Evolutionary conservation across 148 eudicot species (phyloP).

Genomic region (Linanthus parryae): DNA sequence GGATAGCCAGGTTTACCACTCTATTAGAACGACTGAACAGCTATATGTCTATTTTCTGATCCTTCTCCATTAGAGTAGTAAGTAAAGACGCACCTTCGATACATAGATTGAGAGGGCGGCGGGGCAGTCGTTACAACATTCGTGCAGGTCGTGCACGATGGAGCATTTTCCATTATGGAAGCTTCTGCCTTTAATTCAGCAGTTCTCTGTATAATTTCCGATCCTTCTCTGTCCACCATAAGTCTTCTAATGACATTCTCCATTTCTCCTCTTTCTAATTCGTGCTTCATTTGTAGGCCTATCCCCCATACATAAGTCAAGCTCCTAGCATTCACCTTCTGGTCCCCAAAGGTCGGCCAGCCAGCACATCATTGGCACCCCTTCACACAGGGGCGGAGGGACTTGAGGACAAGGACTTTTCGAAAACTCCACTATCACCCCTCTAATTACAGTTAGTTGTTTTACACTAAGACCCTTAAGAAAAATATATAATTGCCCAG

Average conservation of each 20-base stretch:
- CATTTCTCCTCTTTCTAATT: slow-evolving; percentile 8
- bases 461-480: no score
- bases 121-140: neutral
- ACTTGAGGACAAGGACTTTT: neutral
- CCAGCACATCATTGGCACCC: neutral
- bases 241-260: slow-evolving; percentile 8
- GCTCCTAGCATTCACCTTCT: neutral
- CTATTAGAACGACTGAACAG: no score
- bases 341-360: neutral
- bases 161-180: slow-evolving; percentile 3
- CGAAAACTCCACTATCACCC: no score
- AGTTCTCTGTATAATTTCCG: slow-evolving; percentile 9
- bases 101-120: neutral
- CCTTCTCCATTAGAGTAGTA: neutral
- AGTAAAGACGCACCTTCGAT: neutral
- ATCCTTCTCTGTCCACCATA: slow-evolving; percentile 13
- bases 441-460: no score
- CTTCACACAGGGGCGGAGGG: neutral
- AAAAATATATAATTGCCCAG: no score
- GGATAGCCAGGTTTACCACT: no score
- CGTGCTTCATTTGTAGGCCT: neutral
- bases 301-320: neutral
- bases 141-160: slow-evolving; percentile 10
- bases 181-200: slow-evolving; percentile 9
- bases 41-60: no score